These are phyloP conservation scores for Dittrichia graveolens DNA, from an alignment of 129 eudicot genomes.

Conservation along the genomic window DNA sequence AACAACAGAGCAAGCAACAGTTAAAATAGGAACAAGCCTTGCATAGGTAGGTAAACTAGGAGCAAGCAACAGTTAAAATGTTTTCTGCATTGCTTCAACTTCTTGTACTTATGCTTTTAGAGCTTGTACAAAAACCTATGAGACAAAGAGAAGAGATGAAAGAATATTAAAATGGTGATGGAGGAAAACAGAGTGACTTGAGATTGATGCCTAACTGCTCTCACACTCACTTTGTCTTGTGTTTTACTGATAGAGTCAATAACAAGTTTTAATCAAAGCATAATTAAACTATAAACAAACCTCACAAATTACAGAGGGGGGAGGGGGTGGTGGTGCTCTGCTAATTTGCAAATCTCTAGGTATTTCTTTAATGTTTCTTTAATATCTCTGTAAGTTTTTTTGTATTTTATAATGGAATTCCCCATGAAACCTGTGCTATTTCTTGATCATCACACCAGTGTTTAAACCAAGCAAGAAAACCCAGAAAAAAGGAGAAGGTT, in stretches of 20 bases:
- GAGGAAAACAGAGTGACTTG: constrained; percentile 45
- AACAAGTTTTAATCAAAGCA: constrained; percentile 37
- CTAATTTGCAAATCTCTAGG: constrained; percentile 68
- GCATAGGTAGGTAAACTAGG: neutral
- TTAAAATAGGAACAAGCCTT: neutral
- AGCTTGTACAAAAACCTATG: constrained; percentile 15
- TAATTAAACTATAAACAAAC: constrained; percentile 28
- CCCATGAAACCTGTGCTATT: constrained; percentile 41
- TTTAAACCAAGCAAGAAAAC: constrained; percentile 49
- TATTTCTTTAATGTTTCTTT: constrained; percentile 54
- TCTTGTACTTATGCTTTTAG: constrained; percentile 24
- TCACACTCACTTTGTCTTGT: constrained; percentile 40
- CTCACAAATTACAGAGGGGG: constrained; percentile 25
- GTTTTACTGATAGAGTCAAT: constrained; percentile 47
- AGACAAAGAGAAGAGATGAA: constrained; percentile 16
- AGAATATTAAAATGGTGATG: constrained; percentile 21
- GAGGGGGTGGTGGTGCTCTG: constrained; percentile 34
- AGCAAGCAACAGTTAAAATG: neutral
- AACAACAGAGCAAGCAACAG: neutral
- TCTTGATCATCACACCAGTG: constrained; percentile 44
- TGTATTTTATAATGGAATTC: constrained; percentile 6
- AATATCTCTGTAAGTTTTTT: neutral
- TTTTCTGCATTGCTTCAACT: neutral
- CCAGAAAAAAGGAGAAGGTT: constrained; percentile 19
- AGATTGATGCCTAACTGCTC: constrained; percentile 43